Evolutionary conservation across 2,329 filamentous ascomycete genomes (phyloP), one percentile per base, ranked within the genome.

Genomic region (Onygena corvina): DNA sequence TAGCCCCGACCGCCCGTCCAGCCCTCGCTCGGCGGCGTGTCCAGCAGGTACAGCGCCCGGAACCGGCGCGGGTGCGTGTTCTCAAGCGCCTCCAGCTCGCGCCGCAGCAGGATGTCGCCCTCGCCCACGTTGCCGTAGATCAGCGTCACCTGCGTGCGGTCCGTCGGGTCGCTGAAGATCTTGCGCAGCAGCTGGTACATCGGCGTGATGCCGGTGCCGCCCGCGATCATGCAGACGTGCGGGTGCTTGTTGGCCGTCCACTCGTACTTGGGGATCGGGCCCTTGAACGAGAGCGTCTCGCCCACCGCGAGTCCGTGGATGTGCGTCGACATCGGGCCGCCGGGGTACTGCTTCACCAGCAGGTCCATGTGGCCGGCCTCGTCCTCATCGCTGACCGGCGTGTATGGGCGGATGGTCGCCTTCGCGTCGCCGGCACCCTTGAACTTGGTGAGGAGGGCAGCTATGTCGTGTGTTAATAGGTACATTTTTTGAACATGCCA

Each of bases 121-220:
- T 96, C 86, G 21, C 72, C 74, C 52, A 95, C 71, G 72, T 96
- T 98, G 58, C 87, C 92, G 63, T 90, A 95, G 31, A 98, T 78
- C 27, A 98, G 80, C 4, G 90, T 96, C 35, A 98, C 88, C 75
- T 94, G 94, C 60, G 92, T 98, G 79, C 92, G 89, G 73, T 98
- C 92, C 36, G 86, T 79, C 53, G 90, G 87, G 78, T 95, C 94
- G 70, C 83, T 86, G 81, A 96, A 94, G 71, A 98, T 94, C 63
- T 82, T 77, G 54, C 86, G 86, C 56, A 80, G 75, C 40, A 98
- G 81, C 75, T 98, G 92, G 76, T 86, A 96, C 90, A 96, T 95
- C 58, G 92, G 92, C 8, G 92, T 92, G 67, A 98, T 94, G 53
- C 92, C 92, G 5, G 92, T 95, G 56, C 92, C 92, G 60, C 92